phyloP scores from a whole-genome alignment of 1,139 yeast genomes.

The Yamadazyma conglobata region DNA sequence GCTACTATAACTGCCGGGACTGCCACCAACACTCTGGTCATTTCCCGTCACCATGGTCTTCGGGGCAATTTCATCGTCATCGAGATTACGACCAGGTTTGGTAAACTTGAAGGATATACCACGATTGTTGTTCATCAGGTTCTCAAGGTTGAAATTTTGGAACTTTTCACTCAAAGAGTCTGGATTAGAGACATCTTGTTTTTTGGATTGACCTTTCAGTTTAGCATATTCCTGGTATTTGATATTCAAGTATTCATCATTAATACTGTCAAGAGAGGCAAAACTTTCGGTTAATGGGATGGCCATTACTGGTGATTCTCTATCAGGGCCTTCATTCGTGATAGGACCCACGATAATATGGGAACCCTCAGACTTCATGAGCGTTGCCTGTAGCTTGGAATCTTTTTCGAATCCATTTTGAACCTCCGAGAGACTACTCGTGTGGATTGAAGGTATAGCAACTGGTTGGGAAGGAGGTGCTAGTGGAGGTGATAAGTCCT shows the following conservation, averaged over 20 bases:
- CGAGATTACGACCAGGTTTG: slow-evolving; percentile 8
- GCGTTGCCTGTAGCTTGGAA: background rate
- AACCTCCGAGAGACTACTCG: background rate
- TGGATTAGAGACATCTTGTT: slow-evolving; percentile 5
- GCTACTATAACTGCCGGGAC: background rate
- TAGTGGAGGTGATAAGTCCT: slow-evolving; percentile 7
- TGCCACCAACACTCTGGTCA: no score
- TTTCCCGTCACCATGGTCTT: slow-evolving; percentile 13
- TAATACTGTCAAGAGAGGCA: slow-evolving; percentile 72
- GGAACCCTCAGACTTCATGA: background rate
- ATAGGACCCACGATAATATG: slow-evolving; percentile 34
- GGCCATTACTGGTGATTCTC: slow-evolving; percentile 41
- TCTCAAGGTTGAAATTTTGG: slow-evolving; percentile 33
- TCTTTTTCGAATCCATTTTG: background rate
- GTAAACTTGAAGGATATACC: slow-evolving; percentile 13
- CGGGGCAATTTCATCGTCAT: slow-evolving; percentile 24
- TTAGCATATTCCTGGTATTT: slow-evolving; percentile 34
- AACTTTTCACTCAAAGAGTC: slow-evolving; percentile 31
- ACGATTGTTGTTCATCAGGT: slow-evolving; percentile 31
- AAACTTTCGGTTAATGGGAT: slow-evolving; percentile 70
- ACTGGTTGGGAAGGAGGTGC: slow-evolving; percentile 12
- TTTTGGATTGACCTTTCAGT: slow-evolving; percentile 10
- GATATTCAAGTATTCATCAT: slow-evolving; percentile 49
- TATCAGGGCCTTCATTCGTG: slow-evolving; percentile 14
- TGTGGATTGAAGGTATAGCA: slow-evolving; percentile 14